A percentile compares a stretch with the other conserved stretches of the same genome.
Conservation (phyloP, 1,284 basidiomycete genomes). For the Papiliotrema laurentii region DNA sequence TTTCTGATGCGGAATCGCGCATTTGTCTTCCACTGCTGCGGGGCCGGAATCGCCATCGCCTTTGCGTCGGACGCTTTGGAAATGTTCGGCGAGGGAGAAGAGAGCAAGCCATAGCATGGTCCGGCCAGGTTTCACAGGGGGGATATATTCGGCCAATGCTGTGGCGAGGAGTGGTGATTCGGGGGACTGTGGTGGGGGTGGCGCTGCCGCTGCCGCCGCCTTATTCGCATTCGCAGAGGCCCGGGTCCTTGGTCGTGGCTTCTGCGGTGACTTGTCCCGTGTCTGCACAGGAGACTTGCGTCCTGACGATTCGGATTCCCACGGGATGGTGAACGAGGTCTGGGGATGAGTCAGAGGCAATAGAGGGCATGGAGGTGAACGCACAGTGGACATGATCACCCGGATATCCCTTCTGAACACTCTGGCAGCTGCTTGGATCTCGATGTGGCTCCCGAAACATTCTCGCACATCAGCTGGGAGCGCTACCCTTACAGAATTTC, state of each 20-base stretch:
- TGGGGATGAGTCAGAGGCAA: not conserved
- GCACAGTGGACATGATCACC: conserved; percentile 36
- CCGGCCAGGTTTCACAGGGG: conserved; percentile 22
- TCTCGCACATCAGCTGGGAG: conserved; percentile 12
- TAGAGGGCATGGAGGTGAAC: conserved; percentile 1
- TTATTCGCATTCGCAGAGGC: conserved; percentile 15
- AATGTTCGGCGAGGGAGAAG: conserved; percentile 43
- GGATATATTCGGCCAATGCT: conserved; percentile 21
- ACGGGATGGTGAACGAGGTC: conserved; percentile 6
- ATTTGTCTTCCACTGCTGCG: conserved; percentile 34
- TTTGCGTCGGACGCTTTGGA: conserved; percentile 34
- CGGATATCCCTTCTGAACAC: conserved; percentile 37
- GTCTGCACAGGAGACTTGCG: not conserved
- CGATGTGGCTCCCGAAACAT: conserved; percentile 39
- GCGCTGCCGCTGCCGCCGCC: conserved; percentile 15
- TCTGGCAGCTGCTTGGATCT: conserved; percentile 38
- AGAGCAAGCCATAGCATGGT: conserved; percentile 42
- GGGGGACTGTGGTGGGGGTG: conserved; percentile 11
- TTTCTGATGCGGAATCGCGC: conserved; percentile 32
- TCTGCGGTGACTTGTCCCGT: too few relatives aligned
- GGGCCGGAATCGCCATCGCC: conserved; percentile 33
- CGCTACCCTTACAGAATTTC: not conserved
- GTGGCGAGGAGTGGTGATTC: conserved; percentile 14
- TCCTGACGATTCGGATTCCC: not conserved
- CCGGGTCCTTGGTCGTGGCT: not conserved